Evolutionary conservation across 768 basidiomycete genomes (phyloP).

Genomic region (Leccinum incarnatum): DNA sequence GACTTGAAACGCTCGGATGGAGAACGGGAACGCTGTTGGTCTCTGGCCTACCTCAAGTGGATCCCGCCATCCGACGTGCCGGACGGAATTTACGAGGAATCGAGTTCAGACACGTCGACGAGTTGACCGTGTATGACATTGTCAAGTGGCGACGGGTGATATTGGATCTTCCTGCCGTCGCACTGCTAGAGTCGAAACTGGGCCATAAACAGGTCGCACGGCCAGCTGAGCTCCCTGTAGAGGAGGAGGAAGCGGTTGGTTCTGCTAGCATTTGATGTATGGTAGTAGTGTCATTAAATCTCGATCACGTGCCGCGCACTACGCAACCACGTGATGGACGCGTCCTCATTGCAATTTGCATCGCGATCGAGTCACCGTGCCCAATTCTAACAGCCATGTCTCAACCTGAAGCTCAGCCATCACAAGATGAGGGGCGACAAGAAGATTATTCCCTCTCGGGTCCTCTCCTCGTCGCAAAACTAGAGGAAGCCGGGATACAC

Average conservation of each 20-base stretch:
- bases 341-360: constrained; percentile 14
- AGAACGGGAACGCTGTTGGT: constrained; percentile 71
- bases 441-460: constrained; percentile 62
- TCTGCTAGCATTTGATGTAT: not conserved
- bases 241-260: constrained; percentile 8
- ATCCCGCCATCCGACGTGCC: constrained; percentile 55
- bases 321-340: constrained; percentile 29
- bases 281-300: not conserved
- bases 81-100: constrained; percentile 72
- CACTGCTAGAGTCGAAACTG: constrained; percentile 66
- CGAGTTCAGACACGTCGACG: constrained; percentile 57
- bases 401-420: constrained; percentile 35
- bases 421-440: constrained; percentile 49
- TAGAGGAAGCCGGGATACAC: constrained; percentile 86
- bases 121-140: constrained; percentile 78
- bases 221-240: constrained; percentile 1
- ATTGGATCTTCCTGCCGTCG: constrained; percentile 80
- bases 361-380: not conserved
- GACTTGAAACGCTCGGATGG: constrained; percentile 64
- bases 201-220: constrained; percentile 35
- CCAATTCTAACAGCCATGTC: constrained; percentile 30
- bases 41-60: constrained; percentile 56
- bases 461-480: constrained; percentile 80
- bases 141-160: constrained; percentile 82
- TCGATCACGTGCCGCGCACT: constrained; percentile 2